Evolutionary conservation across 2,329 filamentous ascomycete species (phyloP).

Genomic region (Verticillium tricorpus): DNA sequence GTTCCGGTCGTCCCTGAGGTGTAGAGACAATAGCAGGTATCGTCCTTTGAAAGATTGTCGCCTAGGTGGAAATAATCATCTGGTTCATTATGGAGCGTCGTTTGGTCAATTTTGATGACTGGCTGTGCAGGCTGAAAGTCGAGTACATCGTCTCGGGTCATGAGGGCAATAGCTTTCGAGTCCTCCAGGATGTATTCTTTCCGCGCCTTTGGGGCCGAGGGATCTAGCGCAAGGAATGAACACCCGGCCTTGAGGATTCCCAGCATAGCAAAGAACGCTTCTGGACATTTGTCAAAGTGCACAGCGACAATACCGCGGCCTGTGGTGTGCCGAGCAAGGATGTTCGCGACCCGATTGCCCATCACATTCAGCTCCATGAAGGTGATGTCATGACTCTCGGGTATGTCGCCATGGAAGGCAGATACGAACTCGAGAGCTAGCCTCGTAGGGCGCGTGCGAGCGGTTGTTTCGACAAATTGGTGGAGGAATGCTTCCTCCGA

Average conservation of each 20-base stretch:
- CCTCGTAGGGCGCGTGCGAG: slow-evolving; percentile 49
- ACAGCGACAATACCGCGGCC: slow-evolving; percentile 64
- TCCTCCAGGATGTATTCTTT: slow-evolving; percentile 76
- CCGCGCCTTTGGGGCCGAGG: slow-evolving; percentile 65
- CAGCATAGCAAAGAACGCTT: slow-evolving; percentile 77
- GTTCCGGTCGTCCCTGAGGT: slow-evolving; percentile 84
- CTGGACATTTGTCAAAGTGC: slow-evolving; percentile 80
- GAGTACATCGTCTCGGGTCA: slow-evolving; percentile 37
- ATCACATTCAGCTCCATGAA: slow-evolving; percentile 67
- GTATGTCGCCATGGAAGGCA: slow-evolving; percentile 39
- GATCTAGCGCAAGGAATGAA: slow-evolving; percentile 76
- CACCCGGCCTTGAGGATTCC: slow-evolving; percentile 80
- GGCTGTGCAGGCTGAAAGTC: slow-evolving; percentile 27
- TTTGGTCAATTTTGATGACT: slow-evolving; percentile 21
- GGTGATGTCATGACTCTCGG: slow-evolving; percentile 59
- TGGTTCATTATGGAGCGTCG: slow-evolving; percentile 24
- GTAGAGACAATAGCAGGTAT: slow-evolving; percentile 78
- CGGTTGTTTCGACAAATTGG: slow-evolving; percentile 68
- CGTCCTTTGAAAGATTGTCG: slow-evolving; percentile 30
- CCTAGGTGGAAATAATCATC: not conserved
- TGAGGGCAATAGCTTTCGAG: slow-evolving; percentile 58
- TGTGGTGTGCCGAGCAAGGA: slow-evolving; percentile 47
- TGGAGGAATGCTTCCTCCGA: slow-evolving; percentile 63
- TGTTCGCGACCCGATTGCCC: slow-evolving; percentile 67
- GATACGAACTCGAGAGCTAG: slow-evolving; percentile 73